Evolutionary conservation across 2,329 filamentous ascomycete species (phyloP).

Genomic region (Colletotrichum cordylinicola): DNA sequence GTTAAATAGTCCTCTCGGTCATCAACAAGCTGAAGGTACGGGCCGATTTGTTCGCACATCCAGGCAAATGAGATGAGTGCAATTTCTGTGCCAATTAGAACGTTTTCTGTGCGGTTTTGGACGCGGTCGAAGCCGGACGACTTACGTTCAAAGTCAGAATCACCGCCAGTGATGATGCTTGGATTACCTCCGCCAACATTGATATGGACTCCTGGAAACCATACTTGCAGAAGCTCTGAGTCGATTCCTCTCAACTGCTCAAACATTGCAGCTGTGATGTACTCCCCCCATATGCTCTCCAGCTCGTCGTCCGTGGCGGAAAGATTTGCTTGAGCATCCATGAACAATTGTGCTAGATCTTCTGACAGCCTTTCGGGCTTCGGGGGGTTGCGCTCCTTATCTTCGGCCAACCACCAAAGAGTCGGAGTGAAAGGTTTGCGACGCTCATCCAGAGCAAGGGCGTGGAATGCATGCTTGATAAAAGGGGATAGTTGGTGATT

Average conservation of each 20-base stretch:
- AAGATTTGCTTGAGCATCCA: too few species aligned
- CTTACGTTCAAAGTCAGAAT: conserved; percentile 4
- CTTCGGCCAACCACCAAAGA: neutral
- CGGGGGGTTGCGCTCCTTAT: too few species aligned
- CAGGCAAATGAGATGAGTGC: conserved; percentile 20
- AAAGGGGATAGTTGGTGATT: too few species aligned
- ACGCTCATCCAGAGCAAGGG: conserved; percentile 3
- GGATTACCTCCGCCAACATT: conserved; percentile 12
- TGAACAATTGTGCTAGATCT: too few species aligned
- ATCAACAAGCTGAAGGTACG: neutral
- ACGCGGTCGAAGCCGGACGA: too few species aligned
- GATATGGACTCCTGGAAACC: conserved; percentile 12
- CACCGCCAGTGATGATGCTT: neutral
- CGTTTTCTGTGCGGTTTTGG: too few species aligned
- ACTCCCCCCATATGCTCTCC: neutral
- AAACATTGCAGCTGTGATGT: neutral
- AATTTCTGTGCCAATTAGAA: neutral
- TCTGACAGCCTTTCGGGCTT: too few species aligned
- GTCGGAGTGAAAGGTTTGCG: neutral
- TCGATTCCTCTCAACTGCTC: neutral
- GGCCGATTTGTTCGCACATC: conserved; percentile 16
- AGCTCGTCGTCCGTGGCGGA: too few species aligned
- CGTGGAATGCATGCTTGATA: neutral
- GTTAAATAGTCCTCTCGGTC: too few species aligned
- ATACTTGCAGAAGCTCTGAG: neutral